Evolutionary conservation across 176 grass and related monocot species (phyloP).

Genomic region (Neostapfia colusana): DNA sequence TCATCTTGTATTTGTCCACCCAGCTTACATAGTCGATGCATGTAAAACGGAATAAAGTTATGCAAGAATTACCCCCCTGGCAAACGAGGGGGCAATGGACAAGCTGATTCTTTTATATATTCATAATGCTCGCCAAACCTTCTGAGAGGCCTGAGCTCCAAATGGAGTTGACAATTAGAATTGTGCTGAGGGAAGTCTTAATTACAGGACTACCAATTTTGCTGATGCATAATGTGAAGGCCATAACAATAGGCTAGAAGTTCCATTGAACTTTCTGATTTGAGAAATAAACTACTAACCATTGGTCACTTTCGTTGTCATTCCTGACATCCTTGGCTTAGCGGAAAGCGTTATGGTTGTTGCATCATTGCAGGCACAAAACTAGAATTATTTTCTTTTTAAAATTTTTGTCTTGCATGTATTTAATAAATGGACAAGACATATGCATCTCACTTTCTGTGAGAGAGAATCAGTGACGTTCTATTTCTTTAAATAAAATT

Average conservation of each 20-base stretch:
- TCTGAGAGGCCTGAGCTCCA: neutral
- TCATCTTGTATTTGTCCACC: neutral
- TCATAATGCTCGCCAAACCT: neutral
- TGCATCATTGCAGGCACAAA: neutral
- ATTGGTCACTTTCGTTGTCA: neutral
- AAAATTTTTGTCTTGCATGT: no score
- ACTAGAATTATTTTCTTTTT: no score
- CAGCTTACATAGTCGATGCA: neutral
- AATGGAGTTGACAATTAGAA: neutral
- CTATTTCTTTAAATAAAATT: neutral
- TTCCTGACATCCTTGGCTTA: neutral
- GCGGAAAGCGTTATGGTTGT: neutral
- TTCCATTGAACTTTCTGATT: neutral
- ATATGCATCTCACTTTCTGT: neutral
- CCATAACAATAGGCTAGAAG: neutral
- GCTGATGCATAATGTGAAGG: neutral
- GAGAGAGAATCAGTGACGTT: neutral
- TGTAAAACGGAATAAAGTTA: constrained; percentile 29
- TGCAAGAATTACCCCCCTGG: constrained; percentile 4
- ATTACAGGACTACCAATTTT: neutral
- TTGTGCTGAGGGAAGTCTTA: neutral
- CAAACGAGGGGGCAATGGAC: neutral
- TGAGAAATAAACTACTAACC: neutral
- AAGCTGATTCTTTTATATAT: constrained; percentile 11
- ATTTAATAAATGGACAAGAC: neutral